Evolutionary conservation across 2,329 filamentous ascomycete genomes (phyloP).

Genomic region (Lecanosticta acicola): DNA sequence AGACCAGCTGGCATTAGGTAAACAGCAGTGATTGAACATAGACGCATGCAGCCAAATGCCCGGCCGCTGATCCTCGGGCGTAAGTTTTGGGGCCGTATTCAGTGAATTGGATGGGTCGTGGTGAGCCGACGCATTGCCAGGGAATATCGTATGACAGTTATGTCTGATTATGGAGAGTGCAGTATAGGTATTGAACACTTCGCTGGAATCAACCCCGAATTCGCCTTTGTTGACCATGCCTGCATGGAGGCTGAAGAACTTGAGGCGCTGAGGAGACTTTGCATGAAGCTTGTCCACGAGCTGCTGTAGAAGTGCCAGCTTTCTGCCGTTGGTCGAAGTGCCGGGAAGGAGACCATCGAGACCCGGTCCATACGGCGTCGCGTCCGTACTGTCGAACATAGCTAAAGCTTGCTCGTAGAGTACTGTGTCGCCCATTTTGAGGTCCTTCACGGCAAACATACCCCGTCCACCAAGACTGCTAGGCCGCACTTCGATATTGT

Average conservation of each 20-base stretch:
- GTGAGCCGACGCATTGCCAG: constrained; percentile 9
- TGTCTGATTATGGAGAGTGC: constrained; percentile 11
- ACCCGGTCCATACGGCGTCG: constrained; percentile 1
- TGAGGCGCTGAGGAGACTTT: background rate
- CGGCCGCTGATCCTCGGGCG: constrained; percentile 5
- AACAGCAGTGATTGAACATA: constrained; percentile 50
- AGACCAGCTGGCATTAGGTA: constrained; percentile 42
- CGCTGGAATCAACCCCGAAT: background rate
- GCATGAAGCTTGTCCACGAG: constrained; percentile 1
- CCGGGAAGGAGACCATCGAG: constrained; percentile 1
- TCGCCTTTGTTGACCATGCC: background rate
- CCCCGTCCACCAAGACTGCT: constrained; percentile 35
- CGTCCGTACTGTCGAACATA: background rate
- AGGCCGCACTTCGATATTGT: constrained; percentile 1
- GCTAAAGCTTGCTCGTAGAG: constrained; percentile 33
- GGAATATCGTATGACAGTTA: constrained; percentile 10
- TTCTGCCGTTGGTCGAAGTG: constrained; percentile 2
- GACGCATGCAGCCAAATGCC: constrained; percentile 50
- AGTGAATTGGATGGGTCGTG: constrained; percentile 6
- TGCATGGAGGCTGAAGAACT: constrained; percentile 3
- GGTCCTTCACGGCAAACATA: constrained; percentile 37
- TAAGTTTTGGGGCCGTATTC: background rate
- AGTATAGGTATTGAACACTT: constrained; percentile 5
- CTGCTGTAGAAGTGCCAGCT: constrained; percentile 6
- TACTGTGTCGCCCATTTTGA: constrained; percentile 38